A percentile compares a stretch with the other conserved stretches of the same genome.
Conservation (phyloP, 2,329 filamentous ascomycete species). For the Exophiala sp. region DNA sequence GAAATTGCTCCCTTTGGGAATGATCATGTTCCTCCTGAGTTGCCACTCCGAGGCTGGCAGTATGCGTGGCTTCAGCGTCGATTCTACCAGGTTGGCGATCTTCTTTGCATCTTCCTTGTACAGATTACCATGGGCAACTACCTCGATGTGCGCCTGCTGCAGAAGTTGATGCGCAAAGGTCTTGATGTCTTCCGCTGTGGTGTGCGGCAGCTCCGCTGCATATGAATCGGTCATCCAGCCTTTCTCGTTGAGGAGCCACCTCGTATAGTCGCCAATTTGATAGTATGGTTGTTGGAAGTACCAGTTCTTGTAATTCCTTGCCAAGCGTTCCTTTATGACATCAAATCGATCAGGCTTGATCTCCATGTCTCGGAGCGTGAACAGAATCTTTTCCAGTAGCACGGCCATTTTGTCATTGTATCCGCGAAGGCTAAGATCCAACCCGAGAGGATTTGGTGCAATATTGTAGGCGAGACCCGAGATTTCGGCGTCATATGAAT, state of each 20-base stretch:
- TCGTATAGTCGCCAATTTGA: slow-evolving; percentile 78
- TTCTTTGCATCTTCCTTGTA: slow-evolving; percentile 90
- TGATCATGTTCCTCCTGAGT: slow-evolving; percentile 69
- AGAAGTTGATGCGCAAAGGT: slow-evolving; percentile 77
- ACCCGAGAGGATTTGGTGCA: slow-evolving; percentile 65
- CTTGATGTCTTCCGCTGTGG: slow-evolving; percentile 71
- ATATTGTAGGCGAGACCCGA: slow-evolving; percentile 83
- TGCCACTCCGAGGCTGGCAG: slow-evolving; percentile 78
- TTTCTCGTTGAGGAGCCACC: slow-evolving; percentile 73
- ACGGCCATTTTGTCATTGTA: slow-evolving; percentile 97
- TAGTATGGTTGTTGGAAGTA: slow-evolving; percentile 85
- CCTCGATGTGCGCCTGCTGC: slow-evolving; percentile 80
- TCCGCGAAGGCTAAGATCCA: slow-evolving; percentile 76
- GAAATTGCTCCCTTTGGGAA: slow-evolving; percentile 77
- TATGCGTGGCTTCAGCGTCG: slow-evolving; percentile 67
- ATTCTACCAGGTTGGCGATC: slow-evolving; percentile 78
- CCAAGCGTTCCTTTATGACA: slow-evolving; percentile 82
- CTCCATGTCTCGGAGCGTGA: slow-evolving; percentile 78
- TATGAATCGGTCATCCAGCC: slow-evolving; percentile 78
- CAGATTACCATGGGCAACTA: slow-evolving; percentile 85
- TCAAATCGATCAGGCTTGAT: slow-evolving; percentile 84
- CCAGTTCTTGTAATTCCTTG: slow-evolving; percentile 76
- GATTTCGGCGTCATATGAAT: slow-evolving; percentile 92
- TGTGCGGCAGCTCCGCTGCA: slow-evolving; percentile 68
- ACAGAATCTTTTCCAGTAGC: slow-evolving; percentile 80